phyloP scores from a whole-genome alignment of 2,329 filamentous ascomycete species.

The Colletotrichum scovillei region DNA sequence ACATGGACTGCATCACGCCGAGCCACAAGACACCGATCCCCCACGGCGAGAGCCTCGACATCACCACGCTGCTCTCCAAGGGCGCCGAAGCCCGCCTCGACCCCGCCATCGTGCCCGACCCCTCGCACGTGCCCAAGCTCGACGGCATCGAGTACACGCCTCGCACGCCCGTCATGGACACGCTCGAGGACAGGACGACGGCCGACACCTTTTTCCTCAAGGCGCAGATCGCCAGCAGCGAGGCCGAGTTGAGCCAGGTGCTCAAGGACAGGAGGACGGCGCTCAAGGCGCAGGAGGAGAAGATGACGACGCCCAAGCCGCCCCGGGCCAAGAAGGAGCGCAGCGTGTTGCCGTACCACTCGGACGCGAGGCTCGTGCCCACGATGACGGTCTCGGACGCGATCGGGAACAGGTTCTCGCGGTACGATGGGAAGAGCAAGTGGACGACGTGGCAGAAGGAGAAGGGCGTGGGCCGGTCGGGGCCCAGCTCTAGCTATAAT shows the following conservation, averaged over 20 bases:
- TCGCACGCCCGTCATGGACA: constrained; percentile 83
- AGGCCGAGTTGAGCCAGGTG: constrained; percentile 79
- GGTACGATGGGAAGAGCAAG: constrained; percentile 25
- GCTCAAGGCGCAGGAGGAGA: constrained; percentile 40
- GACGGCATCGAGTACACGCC: constrained; percentile 75
- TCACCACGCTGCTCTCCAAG: constrained; percentile 79
- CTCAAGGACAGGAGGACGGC: constrained; percentile 68
- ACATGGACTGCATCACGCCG: constrained; percentile 97
- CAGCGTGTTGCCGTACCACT: constrained; percentile 49
- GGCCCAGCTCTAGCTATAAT: constrained; percentile 35
- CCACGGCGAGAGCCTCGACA: constrained; percentile 88
- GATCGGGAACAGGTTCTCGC: constrained; percentile 38
- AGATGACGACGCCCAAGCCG: constrained; percentile 32
- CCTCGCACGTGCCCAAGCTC: constrained; percentile 63
- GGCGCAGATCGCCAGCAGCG: constrained; percentile 83
- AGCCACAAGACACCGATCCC: constrained; percentile 83
- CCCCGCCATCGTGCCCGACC: constrained; percentile 67
- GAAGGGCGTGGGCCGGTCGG: constrained; percentile 30
- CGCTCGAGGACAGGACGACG: constrained; percentile 63
- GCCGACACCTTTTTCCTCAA: constrained; percentile 74
- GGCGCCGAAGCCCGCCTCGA: constrained; percentile 77
- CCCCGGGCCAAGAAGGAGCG: constrained; percentile 24
- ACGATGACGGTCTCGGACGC: constrained; percentile 50
- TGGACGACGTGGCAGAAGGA: constrained; percentile 35
- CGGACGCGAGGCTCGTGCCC: constrained; percentile 48